Base-by-base conservation (phyloP, 768 basidiomycete genomes). In the Lactarius sp. region DNA sequence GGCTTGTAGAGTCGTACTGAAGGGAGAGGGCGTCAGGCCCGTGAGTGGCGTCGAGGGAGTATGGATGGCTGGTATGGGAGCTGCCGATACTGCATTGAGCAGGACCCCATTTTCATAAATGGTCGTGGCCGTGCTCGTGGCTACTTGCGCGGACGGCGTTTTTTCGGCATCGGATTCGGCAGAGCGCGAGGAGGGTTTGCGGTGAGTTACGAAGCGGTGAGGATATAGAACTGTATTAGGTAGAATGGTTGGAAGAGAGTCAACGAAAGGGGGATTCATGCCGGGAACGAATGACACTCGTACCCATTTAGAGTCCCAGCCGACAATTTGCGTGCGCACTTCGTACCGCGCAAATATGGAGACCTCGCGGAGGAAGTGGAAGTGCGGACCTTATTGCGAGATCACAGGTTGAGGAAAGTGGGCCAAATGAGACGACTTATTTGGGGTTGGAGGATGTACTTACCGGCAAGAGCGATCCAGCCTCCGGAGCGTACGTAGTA, bases 221-320 rank as follows among this genome's bases (percentile, higher is more conserved):
- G 72, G 54, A 86, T 36, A 71, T 85, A 90, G n/a, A 87, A 31
- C 88, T 90, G 22, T 27, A 2, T 27, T 27, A 27, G 54, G 14
- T 20, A 9, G 8, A 22, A 31, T 7, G 10, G 46, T 18, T 3
- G 12, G 46, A 14, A 56, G 31, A 0, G 7, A 41, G 16, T 52
- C 47, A 52, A 22, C 36, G 6, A 7, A 10, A 9, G 20, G 4
- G 52, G 47, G 16, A 27, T 27, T 33, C 50, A 10, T 4, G 39
- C 7, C 1, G 8, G 31, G 6, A 34, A 22, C 8, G 16, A 20
- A 31, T 1, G 20, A 14, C 44, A 6, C 18, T 74, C 83, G 52
- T 68, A 87, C 88, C 89, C 89, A 91, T 81, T 91, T 91, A 37
- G 85, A 75, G 57, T 90, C 88, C 90, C 90, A 91, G 6, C 80